Evolutionary conservation across 768 basidiomycete genomes (phyloP).

Genomic region (Lentinula edodes): DNA sequence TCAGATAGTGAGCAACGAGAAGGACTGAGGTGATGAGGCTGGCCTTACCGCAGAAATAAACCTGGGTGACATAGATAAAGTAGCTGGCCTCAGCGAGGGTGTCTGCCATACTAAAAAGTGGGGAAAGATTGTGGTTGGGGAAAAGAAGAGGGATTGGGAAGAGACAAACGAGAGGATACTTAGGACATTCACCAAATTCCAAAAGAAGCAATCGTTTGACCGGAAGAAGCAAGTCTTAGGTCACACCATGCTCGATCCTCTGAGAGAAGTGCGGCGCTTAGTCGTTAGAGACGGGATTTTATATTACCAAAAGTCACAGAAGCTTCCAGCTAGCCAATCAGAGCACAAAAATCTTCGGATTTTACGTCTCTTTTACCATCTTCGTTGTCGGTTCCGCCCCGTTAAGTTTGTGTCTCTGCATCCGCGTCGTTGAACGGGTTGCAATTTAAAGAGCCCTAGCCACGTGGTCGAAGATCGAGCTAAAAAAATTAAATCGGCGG

Average conservation of each 20-base stretch:
- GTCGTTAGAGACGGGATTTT: not conserved
- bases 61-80: slow-evolving; percentile 77
- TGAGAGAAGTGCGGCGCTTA: slow-evolving; percentile 1
- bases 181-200: not conserved
- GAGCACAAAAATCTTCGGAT: not conserved
- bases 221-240: not conserved
- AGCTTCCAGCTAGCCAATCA: not conserved
- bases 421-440: not conserved
- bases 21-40: slow-evolving; percentile 15
- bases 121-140: slow-evolving; percentile 14
- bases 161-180: not conserved
- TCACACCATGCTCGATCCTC: not conserved
- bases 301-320: not conserved
- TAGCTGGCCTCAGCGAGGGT: slow-evolving; percentile 56
- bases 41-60: slow-evolving; percentile 72
- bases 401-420: not conserved
- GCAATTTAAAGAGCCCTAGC: not conserved
- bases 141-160: slow-evolving; percentile 10
- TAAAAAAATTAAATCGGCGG: not conserved
- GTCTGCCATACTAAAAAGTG: slow-evolving; percentile 27
- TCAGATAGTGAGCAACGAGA: slow-evolving; percentile 23
- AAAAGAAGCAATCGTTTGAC: not conserved
- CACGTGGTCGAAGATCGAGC: not conserved
- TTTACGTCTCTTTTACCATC: not conserved
- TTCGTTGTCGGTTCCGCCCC: slow-evolving; percentile 5